These are phyloP conservation scores for Paecilomyces fulvus DNA, from an alignment of 2,329 filamentous ascomycete species.

Conservation along the genomic window DNA sequence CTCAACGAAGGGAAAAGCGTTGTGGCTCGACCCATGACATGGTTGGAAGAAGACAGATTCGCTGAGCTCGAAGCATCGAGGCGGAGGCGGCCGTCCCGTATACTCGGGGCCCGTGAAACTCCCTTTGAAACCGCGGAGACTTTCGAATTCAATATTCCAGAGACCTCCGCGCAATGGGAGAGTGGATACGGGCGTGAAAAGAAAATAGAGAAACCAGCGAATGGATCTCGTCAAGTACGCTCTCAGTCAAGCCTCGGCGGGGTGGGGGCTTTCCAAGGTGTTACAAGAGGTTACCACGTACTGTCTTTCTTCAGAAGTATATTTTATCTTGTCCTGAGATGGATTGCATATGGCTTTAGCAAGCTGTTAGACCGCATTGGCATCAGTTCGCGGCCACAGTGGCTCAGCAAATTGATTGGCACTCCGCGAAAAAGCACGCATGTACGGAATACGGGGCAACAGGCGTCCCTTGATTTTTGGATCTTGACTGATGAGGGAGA, in stretches of 20 bases:
- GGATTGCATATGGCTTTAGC: conserved; percentile 48
- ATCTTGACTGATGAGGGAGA: conserved; percentile 46
- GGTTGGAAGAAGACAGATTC: conserved; percentile 82
- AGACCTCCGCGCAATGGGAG: conserved; percentile 29
- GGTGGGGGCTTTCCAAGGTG: conserved; percentile 70
- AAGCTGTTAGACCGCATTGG: conserved; percentile 51
- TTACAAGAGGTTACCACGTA: conserved; percentile 68
- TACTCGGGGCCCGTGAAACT: conserved; percentile 9
- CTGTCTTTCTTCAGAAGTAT: conserved; percentile 68
- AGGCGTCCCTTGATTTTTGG: conserved; percentile 43
- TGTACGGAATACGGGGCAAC: conserved; percentile 5
- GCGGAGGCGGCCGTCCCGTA: conserved; percentile 14
- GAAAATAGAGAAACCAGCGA: conserved; percentile 33
- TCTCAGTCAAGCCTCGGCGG: conserved; percentile 45
- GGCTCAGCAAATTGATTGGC: conserved; percentile 42
- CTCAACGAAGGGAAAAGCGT: conserved; percentile 79
- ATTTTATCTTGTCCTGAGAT: conserved; percentile 53
- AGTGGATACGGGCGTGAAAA: conserved; percentile 40
- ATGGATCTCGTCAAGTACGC: conserved; percentile 26
- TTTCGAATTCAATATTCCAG: conserved; percentile 26
- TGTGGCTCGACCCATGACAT: conserved; percentile 67
- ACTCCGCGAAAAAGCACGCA: conserved; percentile 13
- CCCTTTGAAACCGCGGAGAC: conserved; percentile 24
- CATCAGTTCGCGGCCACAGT: conserved; percentile 54
- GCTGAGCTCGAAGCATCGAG: conserved; percentile 59